Evolutionary conservation across 164 flowering plant genomes (phyloP), one percentile per base, ranked within the genome.

Genomic region (Dillenia suffruticosa): DNA sequence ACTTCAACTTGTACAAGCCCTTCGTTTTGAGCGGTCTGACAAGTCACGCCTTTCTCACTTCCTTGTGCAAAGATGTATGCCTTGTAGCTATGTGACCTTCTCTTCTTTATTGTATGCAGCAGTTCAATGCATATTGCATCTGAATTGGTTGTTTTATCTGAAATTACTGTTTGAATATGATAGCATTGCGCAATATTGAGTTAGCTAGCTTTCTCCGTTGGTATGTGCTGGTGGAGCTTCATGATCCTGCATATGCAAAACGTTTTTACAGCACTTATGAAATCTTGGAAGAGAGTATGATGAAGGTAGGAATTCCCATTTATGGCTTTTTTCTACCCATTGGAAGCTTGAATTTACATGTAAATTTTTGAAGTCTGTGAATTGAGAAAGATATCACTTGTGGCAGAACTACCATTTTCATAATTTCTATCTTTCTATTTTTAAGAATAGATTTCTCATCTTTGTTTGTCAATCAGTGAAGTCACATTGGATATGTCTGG

Each of bases 131-230:
- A 32, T 52, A 14, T 40, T 50, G 57, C 55, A 16, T 16, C 58
- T 48, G n/a, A 44, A 4, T 69, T 53, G 44, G 54, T 68, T 53
- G 26, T 64, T 5, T 53, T 55, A 67, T 70, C 73, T 77, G 62
- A 64, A 26, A 22, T 3, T 22, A 8, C 16, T 59, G 62, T 54
- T 65, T 45, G 26, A 62, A 58, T 54, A 72, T 77, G 60, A 64
- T 89, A 95, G 99, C 99, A 59, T 62, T 90, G 54, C 65, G 74
- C 67, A 90, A 95, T 64, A 88, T 90, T 72, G 97, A 92, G 77
- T 72, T 95, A 73, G 99, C 99, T 59, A 95, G 99, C 83, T 95
- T 92, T 78, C 96, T 95, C 14, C 97, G 96, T 22, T 92, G 99
- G 98, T 95, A 84, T 70, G 97, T 95, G 63, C 83, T 97, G 50